phyloP scores from a whole-genome alignment of 805 yeast genomes.

The Cyberlindnera samutprakarnensis region DNA sequence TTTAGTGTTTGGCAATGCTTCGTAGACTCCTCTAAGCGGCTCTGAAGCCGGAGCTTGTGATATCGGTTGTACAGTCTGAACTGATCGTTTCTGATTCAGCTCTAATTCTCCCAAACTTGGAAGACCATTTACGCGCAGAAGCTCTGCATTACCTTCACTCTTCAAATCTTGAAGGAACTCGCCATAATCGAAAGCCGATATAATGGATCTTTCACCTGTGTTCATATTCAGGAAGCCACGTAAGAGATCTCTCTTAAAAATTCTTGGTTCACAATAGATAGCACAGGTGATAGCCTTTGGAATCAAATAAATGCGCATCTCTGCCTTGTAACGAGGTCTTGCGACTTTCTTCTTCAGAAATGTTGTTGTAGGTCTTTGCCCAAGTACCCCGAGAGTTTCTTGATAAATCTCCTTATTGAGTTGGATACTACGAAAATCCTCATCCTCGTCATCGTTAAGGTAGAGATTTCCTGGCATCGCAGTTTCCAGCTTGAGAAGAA shows the following conservation, averaged over 20 bases:
- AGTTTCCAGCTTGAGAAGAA: conserved; percentile 46
- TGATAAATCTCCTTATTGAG: conserved; percentile 13
- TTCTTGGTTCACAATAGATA: conserved; percentile 40
- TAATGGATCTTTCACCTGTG: conserved; percentile 19
- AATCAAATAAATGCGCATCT: conserved; percentile 53
- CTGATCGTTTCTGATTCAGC: too few species aligned
- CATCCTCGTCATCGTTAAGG: conserved; percentile 40
- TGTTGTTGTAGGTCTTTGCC: conserved; percentile 38
- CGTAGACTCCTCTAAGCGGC: too few species aligned
- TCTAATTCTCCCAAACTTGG: too few species aligned
- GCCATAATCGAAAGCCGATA: conserved; percentile 26
- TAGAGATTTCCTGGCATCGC: conserved; percentile 45
- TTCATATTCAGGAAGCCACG: conserved; percentile 39
- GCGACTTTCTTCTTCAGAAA: conserved; percentile 52
- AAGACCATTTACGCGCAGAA: too few species aligned
- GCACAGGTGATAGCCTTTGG: conserved; percentile 34
- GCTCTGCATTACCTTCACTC: conserved; percentile 10
- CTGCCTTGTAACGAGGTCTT: conserved; percentile 53
- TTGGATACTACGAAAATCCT: conserved; percentile 16
- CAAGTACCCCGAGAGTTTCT: conserved; percentile 22
- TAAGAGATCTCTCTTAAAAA: conserved; percentile 43
- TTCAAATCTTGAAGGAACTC: conserved; percentile 11
- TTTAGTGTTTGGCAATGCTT: too few species aligned
- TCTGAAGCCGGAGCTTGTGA: too few species aligned
- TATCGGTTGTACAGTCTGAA: too few species aligned